phyloP scores from a whole-genome alignment of 2,329 filamentous ascomycete genomes.

The Falciphora oryzae region DNA sequence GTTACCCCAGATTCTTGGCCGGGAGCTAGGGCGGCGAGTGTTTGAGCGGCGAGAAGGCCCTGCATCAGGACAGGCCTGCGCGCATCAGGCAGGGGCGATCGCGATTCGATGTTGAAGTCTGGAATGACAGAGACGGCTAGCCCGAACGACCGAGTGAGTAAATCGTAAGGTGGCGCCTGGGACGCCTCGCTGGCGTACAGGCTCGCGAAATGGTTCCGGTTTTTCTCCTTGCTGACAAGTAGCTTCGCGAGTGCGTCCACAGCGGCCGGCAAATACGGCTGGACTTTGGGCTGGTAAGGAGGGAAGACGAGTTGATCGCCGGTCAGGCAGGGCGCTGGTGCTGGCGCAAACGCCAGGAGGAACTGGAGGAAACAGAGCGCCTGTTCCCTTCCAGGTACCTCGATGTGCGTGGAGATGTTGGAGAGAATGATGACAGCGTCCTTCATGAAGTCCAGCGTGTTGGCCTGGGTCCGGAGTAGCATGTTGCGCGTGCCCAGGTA shows the following conservation, averaged over 20 bases:
- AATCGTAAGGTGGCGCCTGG: conserved; percentile 62
- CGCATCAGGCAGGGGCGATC: conserved; percentile 66
- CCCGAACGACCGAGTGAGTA: conserved; percentile 81
- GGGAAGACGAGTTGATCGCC: conserved; percentile 67
- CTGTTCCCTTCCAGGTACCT: conserved; percentile 81
- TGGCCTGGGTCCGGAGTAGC: conserved; percentile 73
- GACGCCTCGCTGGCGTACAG: conserved; percentile 71
- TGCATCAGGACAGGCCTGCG: conserved; percentile 90
- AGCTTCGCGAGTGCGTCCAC: conserved; percentile 89
- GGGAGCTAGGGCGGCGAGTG: conserved; percentile 67
- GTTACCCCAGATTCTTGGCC: conserved; percentile 64
- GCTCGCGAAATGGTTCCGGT: conserved; percentile 74
- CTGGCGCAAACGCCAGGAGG: conserved; percentile 81
- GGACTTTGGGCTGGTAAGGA: conserved; percentile 70
- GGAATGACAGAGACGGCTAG: conserved; percentile 82
- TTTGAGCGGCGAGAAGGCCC: conserved; percentile 83
- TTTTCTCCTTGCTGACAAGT: conserved; percentile 87
- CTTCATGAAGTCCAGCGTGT: conserved; percentile 96
- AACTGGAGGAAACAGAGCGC: conserved; percentile 83
- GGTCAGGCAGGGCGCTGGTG: conserved; percentile 56
- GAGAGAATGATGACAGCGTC: conserved; percentile 85
- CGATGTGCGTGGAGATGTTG: conserved; percentile 75
- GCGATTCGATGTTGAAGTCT: conserved; percentile 48
- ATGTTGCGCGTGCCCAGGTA: conserved; percentile 86
- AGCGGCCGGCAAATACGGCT: conserved; percentile 84